Percentiles rank a stretch among this genome's conserved stretches.
These are phyloP conservation scores for Edaphochlamys debaryana DNA, from an alignment of 139 green algal genomes.

Conservation along the genomic window DNA sequence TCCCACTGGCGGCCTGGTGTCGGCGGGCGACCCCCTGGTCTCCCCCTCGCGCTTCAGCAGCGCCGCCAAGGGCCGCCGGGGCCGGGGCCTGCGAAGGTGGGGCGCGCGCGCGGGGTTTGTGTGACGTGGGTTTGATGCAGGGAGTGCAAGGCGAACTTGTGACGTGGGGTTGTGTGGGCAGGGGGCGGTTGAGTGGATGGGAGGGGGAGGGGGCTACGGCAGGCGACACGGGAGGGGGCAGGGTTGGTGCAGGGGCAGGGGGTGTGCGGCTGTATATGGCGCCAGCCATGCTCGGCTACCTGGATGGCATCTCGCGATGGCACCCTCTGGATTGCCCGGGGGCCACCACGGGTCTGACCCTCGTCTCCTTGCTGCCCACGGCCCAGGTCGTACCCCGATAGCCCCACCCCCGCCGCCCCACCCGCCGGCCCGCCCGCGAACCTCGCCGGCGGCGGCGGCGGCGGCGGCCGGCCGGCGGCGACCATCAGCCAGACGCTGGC, in stretches of 20 bases:
- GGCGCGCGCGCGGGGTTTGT: neutral
- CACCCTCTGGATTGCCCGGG: neutral
- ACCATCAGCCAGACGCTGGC: neutral
- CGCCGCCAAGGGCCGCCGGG: neutral
- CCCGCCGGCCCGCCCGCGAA: neutral
- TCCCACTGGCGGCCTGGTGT: constrained; percentile 38
- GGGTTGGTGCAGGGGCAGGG: too few relatives aligned
- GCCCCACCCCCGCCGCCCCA: neutral
- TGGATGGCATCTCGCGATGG: neutral
- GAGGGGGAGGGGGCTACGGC: too few relatives aligned
- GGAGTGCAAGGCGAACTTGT: neutral
- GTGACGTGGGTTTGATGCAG: neutral
- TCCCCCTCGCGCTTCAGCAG: constrained; percentile 37
- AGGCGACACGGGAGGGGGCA: too few relatives aligned
- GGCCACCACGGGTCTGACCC: neutral
- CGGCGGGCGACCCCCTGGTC: constrained; percentile 35
- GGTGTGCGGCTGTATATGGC: too few relatives aligned
- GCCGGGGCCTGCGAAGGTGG: neutral
- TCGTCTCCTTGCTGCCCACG: neutral
- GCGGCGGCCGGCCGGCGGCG: neutral
- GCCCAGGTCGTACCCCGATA: neutral
- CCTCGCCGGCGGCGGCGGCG: neutral
- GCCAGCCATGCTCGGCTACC: too few relatives aligned
- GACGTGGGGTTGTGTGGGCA: neutral
- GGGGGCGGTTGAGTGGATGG: too few relatives aligned